A percentile compares a stretch with the other conserved stretches of the same genome.
Evolutionary conservation across 495 filamentous ascomycete genomes (phyloP).

Genomic region (Tuber microsphaerosporum): DNA sequence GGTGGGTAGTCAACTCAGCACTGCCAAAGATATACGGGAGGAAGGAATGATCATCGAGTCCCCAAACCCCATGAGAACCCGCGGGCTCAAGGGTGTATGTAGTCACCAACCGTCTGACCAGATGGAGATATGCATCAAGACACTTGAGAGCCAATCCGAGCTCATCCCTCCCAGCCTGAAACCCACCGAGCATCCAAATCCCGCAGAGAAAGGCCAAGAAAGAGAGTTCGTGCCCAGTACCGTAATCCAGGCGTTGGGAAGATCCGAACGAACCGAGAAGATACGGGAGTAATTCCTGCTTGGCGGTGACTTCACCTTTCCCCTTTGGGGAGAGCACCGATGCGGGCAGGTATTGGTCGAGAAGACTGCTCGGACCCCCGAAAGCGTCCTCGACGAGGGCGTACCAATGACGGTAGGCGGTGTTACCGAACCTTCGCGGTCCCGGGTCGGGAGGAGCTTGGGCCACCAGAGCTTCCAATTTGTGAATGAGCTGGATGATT

Average conservation of each 20-base stretch:
- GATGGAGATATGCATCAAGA: constrained; percentile 55
- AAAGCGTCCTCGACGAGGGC: constrained; percentile 55
- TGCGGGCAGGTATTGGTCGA: constrained; percentile 57
- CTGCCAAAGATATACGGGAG: constrained; percentile 95
- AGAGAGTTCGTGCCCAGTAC: constrained; percentile 90
- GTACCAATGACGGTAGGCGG: constrained; percentile 79
- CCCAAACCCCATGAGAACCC: constrained; percentile 93
- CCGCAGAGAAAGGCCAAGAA: constrained; percentile 85
- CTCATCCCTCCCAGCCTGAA: constrained; percentile 48
- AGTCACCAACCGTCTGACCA: constrained; percentile 75
- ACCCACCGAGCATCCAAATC: constrained; percentile 82
- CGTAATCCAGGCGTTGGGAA: constrained; percentile 82
- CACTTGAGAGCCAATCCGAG: constrained; percentile 33
- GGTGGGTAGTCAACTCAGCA: constrained; percentile 62
- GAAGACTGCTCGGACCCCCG: constrained; percentile 44
- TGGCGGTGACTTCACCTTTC: constrained; percentile 41
- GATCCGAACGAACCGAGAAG: constrained; percentile 84
- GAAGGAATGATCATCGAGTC: constrained; percentile 93
- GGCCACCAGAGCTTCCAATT: constrained; percentile 61
- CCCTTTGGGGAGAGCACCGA: constrained; percentile 19
- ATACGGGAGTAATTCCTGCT: constrained; percentile 67
- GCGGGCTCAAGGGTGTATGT: constrained; percentile 95
- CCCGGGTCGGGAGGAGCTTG: constrained; percentile 77
- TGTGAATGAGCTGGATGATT: constrained; percentile 55
- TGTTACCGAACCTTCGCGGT: constrained; percentile 83